Percentiles rank a stretch among this genome's conserved stretches.
phyloP scores from a whole-genome alignment of 805 yeast species.

The Yarrowia hollandica region DNA sequence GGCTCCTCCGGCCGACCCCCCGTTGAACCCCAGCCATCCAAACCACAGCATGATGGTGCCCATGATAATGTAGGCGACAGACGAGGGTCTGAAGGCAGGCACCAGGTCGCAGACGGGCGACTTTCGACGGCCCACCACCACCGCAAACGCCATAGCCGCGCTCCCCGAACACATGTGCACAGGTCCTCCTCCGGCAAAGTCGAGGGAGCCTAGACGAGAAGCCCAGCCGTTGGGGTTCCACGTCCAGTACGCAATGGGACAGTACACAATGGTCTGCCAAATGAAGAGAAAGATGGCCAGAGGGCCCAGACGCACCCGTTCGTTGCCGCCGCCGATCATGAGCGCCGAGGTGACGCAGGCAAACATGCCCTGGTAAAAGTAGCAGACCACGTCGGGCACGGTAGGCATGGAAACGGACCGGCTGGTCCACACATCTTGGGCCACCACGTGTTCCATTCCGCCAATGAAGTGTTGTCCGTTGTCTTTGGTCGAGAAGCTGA shows the following conservation, averaged over 20 bases:
- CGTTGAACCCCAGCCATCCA: slow-evolving; percentile 99
- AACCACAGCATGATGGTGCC: slow-evolving; percentile 96
- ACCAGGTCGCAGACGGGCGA: neutral
- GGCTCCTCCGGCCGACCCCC: slow-evolving; percentile 95
- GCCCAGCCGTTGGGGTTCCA: slow-evolving; percentile 97
- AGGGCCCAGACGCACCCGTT: slow-evolving; percentile 95
- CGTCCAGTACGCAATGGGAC: slow-evolving; percentile 97
- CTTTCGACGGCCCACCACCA: slow-evolving; percentile 81
- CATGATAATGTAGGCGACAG: slow-evolving; percentile 82
- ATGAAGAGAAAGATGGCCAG: slow-evolving; percentile 91
- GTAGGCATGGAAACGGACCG: slow-evolving; percentile 39
- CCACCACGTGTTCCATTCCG: slow-evolving; percentile 76
- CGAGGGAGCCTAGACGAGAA: slow-evolving; percentile 74
- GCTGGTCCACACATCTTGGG: slow-evolving; percentile 62
- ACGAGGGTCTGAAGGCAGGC: slow-evolving; percentile 79
- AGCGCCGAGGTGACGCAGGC: slow-evolving; percentile 90
- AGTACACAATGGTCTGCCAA: slow-evolving; percentile 94
- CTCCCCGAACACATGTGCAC: slow-evolving; percentile 94
- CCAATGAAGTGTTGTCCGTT: slow-evolving; percentile 81
- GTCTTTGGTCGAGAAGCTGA: slow-evolving; percentile 67
- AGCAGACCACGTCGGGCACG: slow-evolving; percentile 85
- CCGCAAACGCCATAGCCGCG: slow-evolving; percentile 91
- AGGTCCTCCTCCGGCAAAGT: slow-evolving; percentile 99
- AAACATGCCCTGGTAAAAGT: slow-evolving; percentile 95
- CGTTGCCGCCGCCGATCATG: slow-evolving; percentile 97